Base-by-base conservation (phyloP, 108 stramenopile genomes). In the Pseudonitzschia delicatissima region DNA sequence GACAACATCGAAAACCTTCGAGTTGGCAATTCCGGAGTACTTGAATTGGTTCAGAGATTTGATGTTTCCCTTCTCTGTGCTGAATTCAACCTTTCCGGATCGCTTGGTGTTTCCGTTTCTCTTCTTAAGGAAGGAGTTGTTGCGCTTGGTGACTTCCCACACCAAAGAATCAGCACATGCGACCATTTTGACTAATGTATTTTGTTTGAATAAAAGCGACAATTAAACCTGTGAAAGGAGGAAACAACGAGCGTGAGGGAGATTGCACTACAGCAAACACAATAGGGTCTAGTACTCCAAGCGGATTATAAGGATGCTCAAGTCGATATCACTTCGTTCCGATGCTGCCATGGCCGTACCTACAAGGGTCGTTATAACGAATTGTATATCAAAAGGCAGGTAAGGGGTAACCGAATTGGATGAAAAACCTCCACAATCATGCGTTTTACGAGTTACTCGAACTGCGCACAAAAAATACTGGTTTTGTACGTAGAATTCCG, bases 51-150 rank as follows among this genome's bases (percentile, higher is more conserved):
- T 95, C 57, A 87, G 59, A 53, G 77, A 84, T 77, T 73, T 87
- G 67, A 96, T 66, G 88, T 98, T 98, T 52, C 89, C 92, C 61
- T 79, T 81, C 77, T 97, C 98, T 26, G 79, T 66, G 44, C 86
- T 84, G 82, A 98, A 96, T 25, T 72, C 73, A 35, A 96, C 64
- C 34, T 80, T 59, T 48, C 94, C 94, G n/a, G 90, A 87, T 77
- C 94, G 91, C 60, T 78, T 84, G 51, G 95, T 91, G 42, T 75
- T 80, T 45, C 96, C 96, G 80, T 90, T 94, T 68, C 72, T 79
- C 86, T 96, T 96, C 80, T 82, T 84, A 77, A 97, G 76, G 83
- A 97, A 97, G 72, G 73, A 84, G 78, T 74, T 90, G 88, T 96
- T 91, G 57, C 81, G 75, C 75, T 84, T 82, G 65, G 92, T 85